Evolutionary conservation across 148 eudicot species (phyloP).

Genomic region (Salicornia ramosissima): DNA sequence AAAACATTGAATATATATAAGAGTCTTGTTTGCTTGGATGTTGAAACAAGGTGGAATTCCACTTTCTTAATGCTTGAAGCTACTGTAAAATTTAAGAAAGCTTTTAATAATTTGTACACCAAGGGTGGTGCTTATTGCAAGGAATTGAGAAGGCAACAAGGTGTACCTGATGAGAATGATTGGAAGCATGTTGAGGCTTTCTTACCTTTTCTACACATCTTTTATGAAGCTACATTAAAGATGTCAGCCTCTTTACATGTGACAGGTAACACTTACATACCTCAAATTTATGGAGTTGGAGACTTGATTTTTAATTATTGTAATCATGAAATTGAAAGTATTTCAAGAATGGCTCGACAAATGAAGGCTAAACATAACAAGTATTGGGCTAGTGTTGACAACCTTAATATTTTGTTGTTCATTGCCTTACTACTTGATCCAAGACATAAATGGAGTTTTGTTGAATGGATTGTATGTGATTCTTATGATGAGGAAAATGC

Average conservation of each 20-base stretch:
- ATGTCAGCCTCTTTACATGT: background rate
- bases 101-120: no score
- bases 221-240: no score
- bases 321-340: background rate
- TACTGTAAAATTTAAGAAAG: no score
- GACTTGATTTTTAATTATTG: background rate
- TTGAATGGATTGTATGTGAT: background rate
- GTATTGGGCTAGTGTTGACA: constrained; percentile 23
- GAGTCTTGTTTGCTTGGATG: no score
- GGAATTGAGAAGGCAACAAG: background rate
- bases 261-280: background rate
- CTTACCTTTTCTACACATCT: background rate
- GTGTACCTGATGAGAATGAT: background rate
- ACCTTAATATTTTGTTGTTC: constrained; percentile 13
- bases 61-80: no score
- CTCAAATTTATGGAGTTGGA: constrained; percentile 4
- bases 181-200: background rate
- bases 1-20: no score
- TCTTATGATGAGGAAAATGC: background rate
- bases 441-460: constrained; percentile 1
- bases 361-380: constrained; percentile 20
- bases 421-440: constrained; percentile 24
- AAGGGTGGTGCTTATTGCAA: no score
- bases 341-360: background rate
- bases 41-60: no score